phyloP scores from a whole-genome alignment of 305 asterid species.

The Salvia sclarea region DNA sequence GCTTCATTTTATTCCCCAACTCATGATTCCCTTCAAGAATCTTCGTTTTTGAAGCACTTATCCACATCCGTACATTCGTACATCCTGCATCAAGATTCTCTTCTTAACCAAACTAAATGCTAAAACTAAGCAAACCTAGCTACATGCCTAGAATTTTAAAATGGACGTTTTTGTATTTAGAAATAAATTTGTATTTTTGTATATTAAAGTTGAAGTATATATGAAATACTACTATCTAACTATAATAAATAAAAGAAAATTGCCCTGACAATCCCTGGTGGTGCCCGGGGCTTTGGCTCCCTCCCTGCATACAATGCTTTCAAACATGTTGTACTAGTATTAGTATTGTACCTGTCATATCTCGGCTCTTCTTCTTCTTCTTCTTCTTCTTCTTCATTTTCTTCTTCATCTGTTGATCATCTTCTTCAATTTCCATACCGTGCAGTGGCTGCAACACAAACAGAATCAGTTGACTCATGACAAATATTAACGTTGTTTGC shows the following conservation, averaged over 20 bases:
- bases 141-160: no score
- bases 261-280: no score
- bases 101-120: not conserved
- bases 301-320: not conserved
- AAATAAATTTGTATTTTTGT: no score
- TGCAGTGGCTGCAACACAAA: conserved; percentile 53
- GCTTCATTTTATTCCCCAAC: conserved; percentile 50
- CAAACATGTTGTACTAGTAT: not conserved
- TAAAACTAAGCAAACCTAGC: not conserved
- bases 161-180: no score
- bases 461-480: not conserved
- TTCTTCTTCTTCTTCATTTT: conserved; percentile 42
- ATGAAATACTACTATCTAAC: no score
- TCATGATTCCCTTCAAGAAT: conserved; percentile 39
- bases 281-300: no score
- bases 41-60: conserved; percentile 50
- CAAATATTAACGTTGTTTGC: not conserved
- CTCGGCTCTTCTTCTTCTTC: conserved; percentile 46
- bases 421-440: conserved; percentile 46
- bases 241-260: no score
- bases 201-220: no score
- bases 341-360: conserved; percentile 40
- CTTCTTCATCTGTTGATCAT: conserved; percentile 37
- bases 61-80: conserved; percentile 45
- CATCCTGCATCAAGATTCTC: conserved; percentile 50